Evolutionary conservation across 1,284 basidiomycete genomes (phyloP).

Genomic region (Leccinum fuscescens): DNA sequence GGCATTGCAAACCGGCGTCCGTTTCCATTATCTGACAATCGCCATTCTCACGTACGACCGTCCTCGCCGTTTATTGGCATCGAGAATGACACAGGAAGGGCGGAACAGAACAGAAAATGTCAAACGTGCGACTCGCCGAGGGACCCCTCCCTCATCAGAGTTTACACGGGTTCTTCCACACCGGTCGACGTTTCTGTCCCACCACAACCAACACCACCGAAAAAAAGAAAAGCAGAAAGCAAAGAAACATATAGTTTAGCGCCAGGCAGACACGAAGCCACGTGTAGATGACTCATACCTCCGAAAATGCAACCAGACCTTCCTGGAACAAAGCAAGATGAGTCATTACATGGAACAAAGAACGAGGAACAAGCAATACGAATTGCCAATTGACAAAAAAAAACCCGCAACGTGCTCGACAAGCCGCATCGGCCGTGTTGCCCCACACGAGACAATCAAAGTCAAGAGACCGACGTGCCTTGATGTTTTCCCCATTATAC

Average conservation of each 20-base stretch:
- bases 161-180: slow-evolving; percentile 61
- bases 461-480: slow-evolving; percentile 39
- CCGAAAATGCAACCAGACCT: slow-evolving; percentile 45
- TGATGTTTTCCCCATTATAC: slow-evolving; percentile 73
- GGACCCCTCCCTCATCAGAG: slow-evolving; percentile 37
- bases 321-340: slow-evolving; percentile 32
- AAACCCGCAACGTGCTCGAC: background rate
- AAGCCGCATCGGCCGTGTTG: background rate
- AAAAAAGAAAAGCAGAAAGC: slow-evolving; percentile 31
- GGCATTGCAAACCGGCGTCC: background rate
- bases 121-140: background rate
- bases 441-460: background rate
- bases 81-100: background rate
- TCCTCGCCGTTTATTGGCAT: background rate
- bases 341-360: slow-evolving; percentile 9
- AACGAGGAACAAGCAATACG: background rate
- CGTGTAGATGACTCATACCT: slow-evolving; percentile 35
- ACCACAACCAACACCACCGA: background rate
- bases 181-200: slow-evolving; percentile 55
- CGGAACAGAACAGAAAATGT: background rate
- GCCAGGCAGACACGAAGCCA: slow-evolving; percentile 20
- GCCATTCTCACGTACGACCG: background rate
- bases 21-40: background rate
- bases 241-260: background rate
- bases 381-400: slow-evolving; percentile 5